Evolutionary conservation across 2,329 filamentous ascomycete genomes (phyloP), one percentile per base, ranked within the genome.

Genomic region (Escovopsis sp.): DNA sequence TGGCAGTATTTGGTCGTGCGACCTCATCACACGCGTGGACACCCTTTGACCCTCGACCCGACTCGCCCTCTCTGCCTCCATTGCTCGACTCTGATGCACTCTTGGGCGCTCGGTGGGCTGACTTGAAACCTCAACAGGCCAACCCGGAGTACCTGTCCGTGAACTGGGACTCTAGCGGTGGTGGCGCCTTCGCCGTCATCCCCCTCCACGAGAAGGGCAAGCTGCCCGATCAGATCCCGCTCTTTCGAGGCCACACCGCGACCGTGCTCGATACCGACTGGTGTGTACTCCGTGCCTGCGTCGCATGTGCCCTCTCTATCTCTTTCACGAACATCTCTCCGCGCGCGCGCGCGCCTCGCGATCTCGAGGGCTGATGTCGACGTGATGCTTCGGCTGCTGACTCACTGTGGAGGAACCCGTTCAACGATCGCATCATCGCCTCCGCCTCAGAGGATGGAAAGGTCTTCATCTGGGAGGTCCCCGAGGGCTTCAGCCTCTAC

Each of bases 251-350:
- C 46, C 91, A 98, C 64, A 98, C 91, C 35, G 87, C 87, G 39
- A 80, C 89, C 45, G 91, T 98, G 40, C 75, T 98, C 57, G 91
- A 98, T 64, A 96, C 89, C 51, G 91, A 98, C 70, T 98, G 89
- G 89, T 89, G 66, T 36, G 44, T 41, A 49, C 48, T 44, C 20
- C 20, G 20, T 43, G 36, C 39, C 29, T 35, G 30, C 36, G 20
- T 20, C 20, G 20, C 20, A 20, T 20, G 20, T 20, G 20, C 20
- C 20, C 20, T n/a, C n/a, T n/a, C n/a, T n/a, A n/a, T n/a, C n/a
- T n/a, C n/a, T 20, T 20, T 20, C 20, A 5, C 20, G 20, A 20
- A 20, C 20, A 20, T 20, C 20, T 20, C 20, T 20, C 3, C 20
- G 3, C 29, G 35, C 32, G 24, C 31, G 35, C 32, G 24, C 31